phyloP scores from a whole-genome alignment of 768 basidiomycete genomes.

The Leccinum longicurvipes region DNA sequence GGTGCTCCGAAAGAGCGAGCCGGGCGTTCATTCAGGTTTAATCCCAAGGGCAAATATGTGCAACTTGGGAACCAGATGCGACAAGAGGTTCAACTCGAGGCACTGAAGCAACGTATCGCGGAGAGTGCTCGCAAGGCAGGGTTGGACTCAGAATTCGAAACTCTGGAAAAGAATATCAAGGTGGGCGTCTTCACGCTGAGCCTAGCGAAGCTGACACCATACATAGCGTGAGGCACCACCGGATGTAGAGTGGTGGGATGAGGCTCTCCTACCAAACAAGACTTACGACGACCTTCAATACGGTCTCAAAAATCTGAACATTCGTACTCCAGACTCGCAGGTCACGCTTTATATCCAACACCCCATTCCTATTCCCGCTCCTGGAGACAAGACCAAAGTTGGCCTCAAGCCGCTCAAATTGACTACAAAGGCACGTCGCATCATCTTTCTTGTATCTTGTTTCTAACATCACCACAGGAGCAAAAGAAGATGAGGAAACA shows the following conservation, averaged over 20 bases:
- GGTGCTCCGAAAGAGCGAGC: conserved; percentile 69
- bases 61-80: conserved; percentile 67
- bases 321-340: conserved; percentile 64
- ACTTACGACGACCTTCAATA: conserved; percentile 71
- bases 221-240: conserved; percentile 82
- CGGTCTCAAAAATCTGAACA: conserved; percentile 57
- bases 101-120: conserved; percentile 87
- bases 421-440: conserved; percentile 68
- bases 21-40: conserved; percentile 77
- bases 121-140: conserved; percentile 93
- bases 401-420: conserved; percentile 85
- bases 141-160: conserved; percentile 88
- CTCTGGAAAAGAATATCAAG: conserved; percentile 85
- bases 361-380: conserved; percentile 93
- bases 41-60: conserved; percentile 89
- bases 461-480: conserved; percentile 44
- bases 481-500: conserved; percentile 97
- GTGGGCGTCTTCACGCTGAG: conserved; percentile 37
- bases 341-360: conserved; percentile 93
- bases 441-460: neutral
- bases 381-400: conserved; percentile 77
- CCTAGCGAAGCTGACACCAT: conserved; percentile 2
- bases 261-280: conserved; percentile 73
- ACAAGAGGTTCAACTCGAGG: conserved; percentile 80
- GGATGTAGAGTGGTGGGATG: conserved; percentile 97